phyloP scores from a whole-genome alignment of 768 basidiomycete genomes.

The Suillus lakei region DNA sequence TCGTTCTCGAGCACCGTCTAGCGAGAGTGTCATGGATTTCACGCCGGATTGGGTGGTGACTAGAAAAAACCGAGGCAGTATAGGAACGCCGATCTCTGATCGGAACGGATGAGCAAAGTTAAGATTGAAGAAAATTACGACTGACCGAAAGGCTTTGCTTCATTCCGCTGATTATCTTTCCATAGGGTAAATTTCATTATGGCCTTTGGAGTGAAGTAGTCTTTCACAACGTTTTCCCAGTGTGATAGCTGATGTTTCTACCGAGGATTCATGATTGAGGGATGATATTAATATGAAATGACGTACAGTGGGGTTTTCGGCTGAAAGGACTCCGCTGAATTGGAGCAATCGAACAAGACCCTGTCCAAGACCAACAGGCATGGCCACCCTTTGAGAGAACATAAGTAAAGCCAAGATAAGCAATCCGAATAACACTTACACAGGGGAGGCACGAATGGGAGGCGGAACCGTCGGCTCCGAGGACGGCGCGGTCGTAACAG shows the following conservation, averaged over 20 bases:
- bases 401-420: not conserved
- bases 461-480: constrained; percentile 38
- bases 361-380: constrained; percentile 59
- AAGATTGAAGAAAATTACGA: constrained; percentile 15
- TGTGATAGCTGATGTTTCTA: constrained; percentile 68
- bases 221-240: constrained; percentile 68
- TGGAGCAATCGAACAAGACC: constrained; percentile 67
- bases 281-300: constrained; percentile 11
- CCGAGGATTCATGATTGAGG: constrained; percentile 13
- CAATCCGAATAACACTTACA: constrained; percentile 30
- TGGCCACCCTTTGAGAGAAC: constrained; percentile 31
- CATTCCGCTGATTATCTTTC: constrained; percentile 80
- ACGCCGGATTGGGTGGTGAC: constrained; percentile 87
- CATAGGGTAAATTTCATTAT: constrained; percentile 83
- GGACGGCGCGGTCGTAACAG: constrained; percentile 29
- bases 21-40: constrained; percentile 77
- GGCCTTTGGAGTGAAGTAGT: constrained; percentile 74
- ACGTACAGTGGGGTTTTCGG: constrained; percentile 54
- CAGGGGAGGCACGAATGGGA: constrained; percentile 32
- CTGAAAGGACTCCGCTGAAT: constrained; percentile 69
- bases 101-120: constrained; percentile 17
- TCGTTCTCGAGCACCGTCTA: constrained; percentile 80
- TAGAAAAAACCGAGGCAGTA: constrained; percentile 83
- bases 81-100: constrained; percentile 78
- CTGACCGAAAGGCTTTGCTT: constrained; percentile 83